A percentile compares a stretch with the other conserved stretches of the same genome.
Conservation (phyloP, 805 yeast genomes). For the Candida rishiriensis region DNA sequence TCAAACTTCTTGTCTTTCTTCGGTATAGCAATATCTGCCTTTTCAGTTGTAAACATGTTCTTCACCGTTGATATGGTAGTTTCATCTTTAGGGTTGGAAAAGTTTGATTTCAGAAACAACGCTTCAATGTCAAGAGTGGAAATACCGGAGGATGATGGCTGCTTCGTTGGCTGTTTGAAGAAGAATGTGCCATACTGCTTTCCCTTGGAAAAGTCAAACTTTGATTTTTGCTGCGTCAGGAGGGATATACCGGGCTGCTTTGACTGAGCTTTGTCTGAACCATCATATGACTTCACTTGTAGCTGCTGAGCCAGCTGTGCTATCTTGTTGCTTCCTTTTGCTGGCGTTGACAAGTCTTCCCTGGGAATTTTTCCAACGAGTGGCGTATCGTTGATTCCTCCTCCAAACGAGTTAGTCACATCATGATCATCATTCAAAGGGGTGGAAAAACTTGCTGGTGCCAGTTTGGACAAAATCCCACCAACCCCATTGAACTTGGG, state of each 20-base stretch:
- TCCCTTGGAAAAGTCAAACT: not conserved
- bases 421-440: constrained; percentile 9
- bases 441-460: constrained; percentile 20
- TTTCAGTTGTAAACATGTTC: no score
- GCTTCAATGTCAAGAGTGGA: constrained; percentile 17
- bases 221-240: not conserved
- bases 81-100: not conserved
- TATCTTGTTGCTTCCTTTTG: constrained; percentile 9
- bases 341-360: not conserved
- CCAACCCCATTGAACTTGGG: constrained; percentile 12
- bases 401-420: not conserved
- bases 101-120: constrained; percentile 14
- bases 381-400: constrained; percentile 13
- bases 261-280: not conserved
- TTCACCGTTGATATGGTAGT: not conserved
- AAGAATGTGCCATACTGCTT: constrained; percentile 28
- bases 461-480: constrained; percentile 14
- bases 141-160: no score
- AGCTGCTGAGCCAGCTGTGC: constrained; percentile 13
- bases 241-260: not conserved
- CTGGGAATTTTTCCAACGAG: constrained; percentile 2
- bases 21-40: no score
- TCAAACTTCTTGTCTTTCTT: no score
- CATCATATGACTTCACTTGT: constrained; percentile 4
- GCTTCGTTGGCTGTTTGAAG: constrained; percentile 6